Percentiles rank a stretch among this genome's conserved stretches.
phyloP scores from a whole-genome alignment of 345 rosid species.

The Conringia planisiliqua region DNA sequence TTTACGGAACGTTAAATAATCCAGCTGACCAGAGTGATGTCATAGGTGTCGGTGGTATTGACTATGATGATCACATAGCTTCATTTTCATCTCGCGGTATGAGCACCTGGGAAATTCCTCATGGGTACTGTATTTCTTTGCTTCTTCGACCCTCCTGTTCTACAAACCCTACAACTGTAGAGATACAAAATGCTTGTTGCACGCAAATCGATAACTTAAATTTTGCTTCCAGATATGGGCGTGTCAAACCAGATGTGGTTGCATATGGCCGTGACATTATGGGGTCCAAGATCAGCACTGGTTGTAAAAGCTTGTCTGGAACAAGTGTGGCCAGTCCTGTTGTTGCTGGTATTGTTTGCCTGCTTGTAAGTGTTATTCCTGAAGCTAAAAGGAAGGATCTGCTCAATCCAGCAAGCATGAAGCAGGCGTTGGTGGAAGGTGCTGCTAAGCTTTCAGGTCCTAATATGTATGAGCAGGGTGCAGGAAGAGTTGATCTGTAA shows the following conservation, averaged over 20 bases:
- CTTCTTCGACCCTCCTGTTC: not conserved
- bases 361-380: constrained; percentile 87
- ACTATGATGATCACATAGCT: constrained; percentile 93
- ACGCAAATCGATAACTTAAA: not conserved
- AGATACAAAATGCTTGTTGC: not conserved
- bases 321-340: constrained; percentile 99
- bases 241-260: constrained; percentile 94
- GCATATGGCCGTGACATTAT: constrained; percentile 96
- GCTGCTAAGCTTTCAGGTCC: constrained; percentile 97
- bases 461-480: constrained; percentile 97
- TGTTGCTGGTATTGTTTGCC: constrained; percentile 97
- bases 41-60: constrained; percentile 99
- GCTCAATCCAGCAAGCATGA: constrained; percentile 98
- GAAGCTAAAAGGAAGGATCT: constrained; percentile 60
- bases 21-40: constrained; percentile 99
- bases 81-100: constrained; percentile 99
- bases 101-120: constrained; percentile 99
- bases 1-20: constrained; percentile 92
- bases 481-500: constrained; percentile 95
- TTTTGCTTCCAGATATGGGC: constrained; percentile 66
- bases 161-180: not conserved
- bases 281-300: constrained; percentile 96
- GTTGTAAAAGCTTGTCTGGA: constrained; percentile 96
- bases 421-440: constrained; percentile 97
- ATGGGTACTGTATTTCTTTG: constrained; percentile 57